Conservation (phyloP, 768 basidiomycete genomes). For the Boletus rubropictus region DNA sequence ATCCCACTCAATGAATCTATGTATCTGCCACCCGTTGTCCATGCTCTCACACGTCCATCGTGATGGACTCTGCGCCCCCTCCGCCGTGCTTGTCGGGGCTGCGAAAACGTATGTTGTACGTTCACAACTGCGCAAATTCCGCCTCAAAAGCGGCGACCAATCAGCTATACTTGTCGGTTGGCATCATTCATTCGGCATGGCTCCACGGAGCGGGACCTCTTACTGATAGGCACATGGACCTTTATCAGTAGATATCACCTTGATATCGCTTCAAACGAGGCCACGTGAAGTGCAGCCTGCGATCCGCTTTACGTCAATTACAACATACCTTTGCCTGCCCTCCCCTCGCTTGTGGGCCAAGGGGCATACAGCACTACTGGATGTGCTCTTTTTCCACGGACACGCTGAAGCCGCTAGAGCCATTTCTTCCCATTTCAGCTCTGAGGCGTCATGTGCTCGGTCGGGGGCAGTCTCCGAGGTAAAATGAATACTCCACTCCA, state of each 20-base stretch:
- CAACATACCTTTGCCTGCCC: conserved; percentile 29
- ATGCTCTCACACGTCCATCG: conserved; percentile 15
- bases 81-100: conserved; percentile 20
- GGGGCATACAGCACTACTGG: conserved; percentile 15
- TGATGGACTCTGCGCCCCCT: conserved; percentile 9
- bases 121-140: neutral
- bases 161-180: neutral
- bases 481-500: conserved; percentile 16
- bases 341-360: conserved; percentile 28
- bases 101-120: conserved; percentile 1
- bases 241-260: conserved; percentile 27
- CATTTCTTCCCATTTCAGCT: conserved; percentile 13
- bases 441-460: conserved; percentile 8
- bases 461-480: conserved; percentile 6
- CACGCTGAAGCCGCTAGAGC: conserved; percentile 18
- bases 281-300: conserved; percentile 19
- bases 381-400: conserved; percentile 25
- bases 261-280: conserved; percentile 12
- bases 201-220: neutral
- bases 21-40: conserved; percentile 28
- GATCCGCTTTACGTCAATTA: conserved; percentile 27
- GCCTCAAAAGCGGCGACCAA: conserved; percentile 1
- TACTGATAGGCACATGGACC: conserved; percentile 18
- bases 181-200: neutral
- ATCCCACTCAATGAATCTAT: conserved; percentile 24